These are phyloP conservation scores for Canna indica DNA, from an alignment of 176 grass and related monocot species.

Conservation along the genomic window DNA sequence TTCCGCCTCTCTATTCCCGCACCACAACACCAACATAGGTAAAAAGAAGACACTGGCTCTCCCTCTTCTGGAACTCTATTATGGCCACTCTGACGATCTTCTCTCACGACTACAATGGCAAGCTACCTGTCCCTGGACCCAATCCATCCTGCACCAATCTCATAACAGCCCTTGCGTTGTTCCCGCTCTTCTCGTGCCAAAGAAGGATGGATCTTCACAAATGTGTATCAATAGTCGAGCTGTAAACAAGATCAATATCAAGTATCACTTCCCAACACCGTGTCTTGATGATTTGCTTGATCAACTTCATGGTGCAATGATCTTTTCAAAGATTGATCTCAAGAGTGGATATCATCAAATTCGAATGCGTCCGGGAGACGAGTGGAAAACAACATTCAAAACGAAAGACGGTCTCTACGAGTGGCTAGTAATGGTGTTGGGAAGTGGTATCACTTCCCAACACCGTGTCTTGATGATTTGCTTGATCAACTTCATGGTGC, in stretches of 20 bases:
- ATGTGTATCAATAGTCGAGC: background rate
- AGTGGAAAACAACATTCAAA: constrained; percentile 6
- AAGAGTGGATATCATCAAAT: background rate
- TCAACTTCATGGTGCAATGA: background rate
- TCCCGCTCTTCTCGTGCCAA: background rate
- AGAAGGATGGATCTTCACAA: background rate
- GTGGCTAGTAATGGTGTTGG: constrained; percentile 5
- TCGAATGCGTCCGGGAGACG: background rate
- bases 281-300: background rate
- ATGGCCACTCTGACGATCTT: too few relatives aligned
- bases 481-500: background rate
- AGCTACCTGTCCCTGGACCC: too few relatives aligned
- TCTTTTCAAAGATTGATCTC: constrained; percentile 5
- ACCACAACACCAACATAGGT: too few relatives aligned
- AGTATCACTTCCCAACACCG: background rate
- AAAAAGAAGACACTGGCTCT: too few relatives aligned
- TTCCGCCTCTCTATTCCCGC: too few relatives aligned
- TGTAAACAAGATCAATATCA: background rate
- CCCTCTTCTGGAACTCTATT: too few relatives aligned
- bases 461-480: background rate
- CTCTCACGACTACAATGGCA: too few relatives aligned
- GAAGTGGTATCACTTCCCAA: background rate
- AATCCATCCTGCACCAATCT: too few relatives aligned
- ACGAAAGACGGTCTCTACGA: background rate
- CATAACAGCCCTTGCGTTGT: background rate